Percentiles rank a stretch among this genome's conserved stretches.
Conservation (phyloP, 2,329 filamentous ascomycete species). For the Phaeosphaeriaceae sp. region DNA sequence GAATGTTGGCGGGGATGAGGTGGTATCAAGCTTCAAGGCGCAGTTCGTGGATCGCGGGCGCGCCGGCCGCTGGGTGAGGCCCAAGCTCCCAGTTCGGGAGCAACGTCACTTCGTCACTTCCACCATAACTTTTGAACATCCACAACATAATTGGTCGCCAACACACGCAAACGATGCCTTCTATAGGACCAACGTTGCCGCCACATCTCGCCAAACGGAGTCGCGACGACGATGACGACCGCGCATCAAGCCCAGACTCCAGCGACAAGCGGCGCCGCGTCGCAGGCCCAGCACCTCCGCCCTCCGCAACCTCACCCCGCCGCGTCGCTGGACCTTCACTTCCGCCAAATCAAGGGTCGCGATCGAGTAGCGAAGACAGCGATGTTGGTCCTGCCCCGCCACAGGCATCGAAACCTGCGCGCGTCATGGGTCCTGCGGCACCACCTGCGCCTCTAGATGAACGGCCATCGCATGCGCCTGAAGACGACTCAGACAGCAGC, state of each 20-base stretch:
- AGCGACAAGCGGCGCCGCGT: constrained; percentile 60
- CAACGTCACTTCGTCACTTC: constrained; percentile 17
- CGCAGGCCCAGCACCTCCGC: constrained; percentile 64
- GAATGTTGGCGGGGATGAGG: constrained; percentile 6
- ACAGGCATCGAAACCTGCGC: constrained; percentile 48
- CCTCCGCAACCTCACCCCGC: constrained; percentile 35
- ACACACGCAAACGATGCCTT: constrained; percentile 63
- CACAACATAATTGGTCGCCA: constrained; percentile 3
- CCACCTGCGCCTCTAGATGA: constrained; percentile 60
- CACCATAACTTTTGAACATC: not conserved
- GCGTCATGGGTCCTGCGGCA: constrained; percentile 61
- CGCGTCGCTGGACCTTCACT: constrained; percentile 60
- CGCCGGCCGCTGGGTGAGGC: constrained; percentile 21
- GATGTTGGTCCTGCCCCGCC: constrained; percentile 50
- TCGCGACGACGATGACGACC: constrained; percentile 54
- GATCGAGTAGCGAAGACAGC: constrained; percentile 34
- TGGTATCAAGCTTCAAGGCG: constrained; percentile 27
- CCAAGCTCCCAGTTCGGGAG: constrained; percentile 25
- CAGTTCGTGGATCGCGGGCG: constrained; percentile 17
- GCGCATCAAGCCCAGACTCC: constrained; percentile 49
- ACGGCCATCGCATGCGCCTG: constrained; percentile 49
- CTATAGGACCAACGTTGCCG: constrained; percentile 74
- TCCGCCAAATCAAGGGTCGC: constrained; percentile 52
- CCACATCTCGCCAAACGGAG: constrained; percentile 66
- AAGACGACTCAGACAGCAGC: constrained; percentile 44